A percentile compares a stretch with the other conserved stretches of the same genome.
These are phyloP conservation scores for Suhomyces yuchorum DNA, from an alignment of 1,139 yeast species.

Conservation along the genomic window DNA sequence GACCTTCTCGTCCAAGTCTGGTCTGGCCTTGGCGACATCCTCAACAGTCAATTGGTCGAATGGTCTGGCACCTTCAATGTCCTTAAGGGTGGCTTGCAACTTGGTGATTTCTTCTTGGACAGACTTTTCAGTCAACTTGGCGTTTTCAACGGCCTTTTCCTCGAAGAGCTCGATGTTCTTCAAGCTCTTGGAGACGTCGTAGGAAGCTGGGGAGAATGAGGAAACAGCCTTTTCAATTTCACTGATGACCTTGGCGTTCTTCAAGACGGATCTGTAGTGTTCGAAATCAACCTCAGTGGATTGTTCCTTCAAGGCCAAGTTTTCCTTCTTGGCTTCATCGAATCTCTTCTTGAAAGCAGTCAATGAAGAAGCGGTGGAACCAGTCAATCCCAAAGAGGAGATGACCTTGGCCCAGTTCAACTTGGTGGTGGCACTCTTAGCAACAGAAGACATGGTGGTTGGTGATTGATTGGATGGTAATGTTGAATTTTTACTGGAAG, in stretches of 20 bases:
- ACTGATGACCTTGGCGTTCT: slow-evolving; percentile 78
- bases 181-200: slow-evolving; percentile 86
- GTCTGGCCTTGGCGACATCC: slow-evolving; percentile 92
- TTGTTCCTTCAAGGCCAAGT: slow-evolving; percentile 69
- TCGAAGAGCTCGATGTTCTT: slow-evolving; percentile 93
- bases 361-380: slow-evolving; percentile 85
- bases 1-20: slow-evolving; percentile 96
- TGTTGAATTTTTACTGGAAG: slow-evolving; percentile 13
- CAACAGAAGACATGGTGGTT: slow-evolving; percentile 45
- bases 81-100: slow-evolving; percentile 83
- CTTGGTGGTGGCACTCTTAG: slow-evolving; percentile 78
- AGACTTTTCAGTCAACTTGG: slow-evolving; percentile 87
- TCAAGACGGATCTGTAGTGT: slow-evolving; percentile 76
- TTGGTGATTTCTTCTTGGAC: slow-evolving; percentile 85
- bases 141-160: slow-evolving; percentile 93
- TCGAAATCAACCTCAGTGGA: slow-evolving; percentile 78
- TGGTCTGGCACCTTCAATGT: slow-evolving; percentile 96
- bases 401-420: slow-evolving; percentile 94
- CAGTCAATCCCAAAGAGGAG: slow-evolving; percentile 87
- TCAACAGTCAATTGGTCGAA: slow-evolving; percentile 95
- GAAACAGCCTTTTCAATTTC: slow-evolving; percentile 79
- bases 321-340: slow-evolving; percentile 91
- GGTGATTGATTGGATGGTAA: slow-evolving; percentile 6
- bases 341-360: slow-evolving; percentile 96
- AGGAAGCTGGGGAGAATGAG: slow-evolving; percentile 77